phyloP scores from a whole-genome alignment of 495 filamentous ascomycete species.

The Neurospora sp. region DNA sequence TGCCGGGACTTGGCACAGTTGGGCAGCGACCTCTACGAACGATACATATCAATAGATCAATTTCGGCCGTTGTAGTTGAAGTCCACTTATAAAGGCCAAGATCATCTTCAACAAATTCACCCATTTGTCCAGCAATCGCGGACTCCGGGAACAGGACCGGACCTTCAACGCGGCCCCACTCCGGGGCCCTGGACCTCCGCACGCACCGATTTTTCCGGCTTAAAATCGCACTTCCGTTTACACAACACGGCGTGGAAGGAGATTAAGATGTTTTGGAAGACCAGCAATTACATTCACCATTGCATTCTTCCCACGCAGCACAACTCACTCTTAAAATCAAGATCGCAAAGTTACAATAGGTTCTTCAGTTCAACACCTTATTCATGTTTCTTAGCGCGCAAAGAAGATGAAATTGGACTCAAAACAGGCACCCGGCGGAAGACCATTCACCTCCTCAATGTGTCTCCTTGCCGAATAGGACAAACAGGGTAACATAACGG shows the following conservation, averaged over 20 bases:
- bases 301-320: not conserved
- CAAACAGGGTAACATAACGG: not conserved
- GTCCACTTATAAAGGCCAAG: not conserved
- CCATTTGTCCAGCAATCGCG: not conserved
- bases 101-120: not conserved
- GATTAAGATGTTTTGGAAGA: not conserved
- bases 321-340: not conserved
- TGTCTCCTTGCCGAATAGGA: not conserved
- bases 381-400: not conserved
- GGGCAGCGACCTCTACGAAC: not conserved
- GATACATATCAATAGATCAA: not conserved
- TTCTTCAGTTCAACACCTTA: not conserved
- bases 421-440: not conserved
- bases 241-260: not conserved
- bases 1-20: not conserved
- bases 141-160: not conserved
- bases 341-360: not conserved
- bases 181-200: not conserved
- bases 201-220: not conserved
- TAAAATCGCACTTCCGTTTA: not conserved
- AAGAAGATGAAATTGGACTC: not conserved
- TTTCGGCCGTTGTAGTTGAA: not conserved
- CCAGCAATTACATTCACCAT: not conserved
- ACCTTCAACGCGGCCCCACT: not conserved
- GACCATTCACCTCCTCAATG: not conserved